Evolutionary conservation across 1,284 basidiomycete genomes (phyloP), one percentile per base, ranked within the genome.

Genomic region (Hymenochaete sp.): DNA sequence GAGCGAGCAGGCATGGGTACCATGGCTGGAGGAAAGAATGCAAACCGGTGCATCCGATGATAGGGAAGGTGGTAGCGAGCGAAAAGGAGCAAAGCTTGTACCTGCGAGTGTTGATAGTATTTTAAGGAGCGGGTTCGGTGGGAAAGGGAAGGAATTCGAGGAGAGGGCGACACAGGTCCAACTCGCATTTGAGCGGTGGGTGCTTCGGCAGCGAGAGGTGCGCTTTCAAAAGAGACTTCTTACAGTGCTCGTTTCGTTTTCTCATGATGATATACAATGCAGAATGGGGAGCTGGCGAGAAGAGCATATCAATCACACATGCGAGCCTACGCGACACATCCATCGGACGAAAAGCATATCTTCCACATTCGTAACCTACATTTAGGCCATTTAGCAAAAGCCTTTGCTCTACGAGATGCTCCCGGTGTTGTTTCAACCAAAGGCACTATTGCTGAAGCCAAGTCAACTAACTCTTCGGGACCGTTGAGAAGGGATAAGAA

Each of bases 271-370:
- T 47, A 9, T 28, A 29, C 45, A 21, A 35, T 38, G 11, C 55
- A 95, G 90, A 82, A 93, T 57, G 72, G 77, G 7, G 67, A 71
- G 4, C 62, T 86, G 4, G 93, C 96, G 3, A 79, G 90, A 28
- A 84, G 77, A 56, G 96, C 92, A 0, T 99, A 87, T 64, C 70
- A 82, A 19, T 96, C 95, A 0, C 92, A 95, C 61, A 82, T 98
- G 64, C 77, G 96, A 46, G 96, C 96, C 0, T 99, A 98, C 63
- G 89, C 96, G 7, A 99, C 96, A 0, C 96, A 99, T 66, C 93
- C 95, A 0, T 77, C 87, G 3, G 82, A 84, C 51, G 96, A 98
- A 62, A 98, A 98, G 57, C 80, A 88, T 52, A 89, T 96, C 49
- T 98, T 99, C 70, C 93, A 97, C 63, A 81, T 97, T 45, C 84